These are phyloP conservation scores for Phyllosticta citribraziliensis DNA, from an alignment of 2,329 filamentous ascomycete species.

Conservation along the genomic window DNA sequence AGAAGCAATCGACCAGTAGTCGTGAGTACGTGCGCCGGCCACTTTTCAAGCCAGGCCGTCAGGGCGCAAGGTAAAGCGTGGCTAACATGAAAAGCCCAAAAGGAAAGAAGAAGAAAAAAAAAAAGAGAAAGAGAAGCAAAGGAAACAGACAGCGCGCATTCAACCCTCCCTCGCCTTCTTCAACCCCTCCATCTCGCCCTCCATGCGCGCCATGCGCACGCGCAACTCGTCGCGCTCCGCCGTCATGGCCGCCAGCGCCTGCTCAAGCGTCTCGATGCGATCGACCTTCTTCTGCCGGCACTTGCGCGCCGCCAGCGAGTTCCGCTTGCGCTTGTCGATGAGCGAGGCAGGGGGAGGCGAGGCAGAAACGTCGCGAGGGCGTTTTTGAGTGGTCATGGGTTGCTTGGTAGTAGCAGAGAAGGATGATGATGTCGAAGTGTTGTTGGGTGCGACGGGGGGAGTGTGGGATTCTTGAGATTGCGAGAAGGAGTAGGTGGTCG, in stretches of 20 bases:
- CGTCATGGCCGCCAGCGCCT: constrained; percentile 47
- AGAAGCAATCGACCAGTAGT: too few species aligned
- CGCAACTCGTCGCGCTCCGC: constrained; percentile 54
- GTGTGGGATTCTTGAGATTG: neutral
- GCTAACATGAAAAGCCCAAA: too few species aligned
- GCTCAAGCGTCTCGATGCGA: constrained; percentile 53
- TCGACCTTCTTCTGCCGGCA: constrained; percentile 64
- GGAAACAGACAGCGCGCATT: neutral
- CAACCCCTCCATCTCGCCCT: constrained; percentile 55
- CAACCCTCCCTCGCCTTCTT: constrained; percentile 30
- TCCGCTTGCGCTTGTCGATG: constrained; percentile 49
- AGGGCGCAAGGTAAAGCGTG: too few species aligned
- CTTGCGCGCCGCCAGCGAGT: constrained; percentile 61
- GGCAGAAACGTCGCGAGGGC: neutral
- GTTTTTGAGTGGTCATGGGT: neutral
- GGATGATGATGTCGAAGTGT: neutral
- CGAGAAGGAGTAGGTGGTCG: neutral
- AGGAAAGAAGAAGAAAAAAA: neutral
- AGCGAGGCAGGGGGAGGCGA: neutral
- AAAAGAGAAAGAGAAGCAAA: neutral
- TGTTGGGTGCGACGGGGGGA: neutral
- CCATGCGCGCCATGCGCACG: constrained; percentile 51
- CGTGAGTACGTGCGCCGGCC: too few species aligned
- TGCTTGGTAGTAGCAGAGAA: neutral
- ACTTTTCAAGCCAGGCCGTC: too few species aligned